These are phyloP conservation scores for Blastomyces percursus DNA, from an alignment of 2,329 filamentous ascomycete species.

Conservation along the genomic window DNA sequence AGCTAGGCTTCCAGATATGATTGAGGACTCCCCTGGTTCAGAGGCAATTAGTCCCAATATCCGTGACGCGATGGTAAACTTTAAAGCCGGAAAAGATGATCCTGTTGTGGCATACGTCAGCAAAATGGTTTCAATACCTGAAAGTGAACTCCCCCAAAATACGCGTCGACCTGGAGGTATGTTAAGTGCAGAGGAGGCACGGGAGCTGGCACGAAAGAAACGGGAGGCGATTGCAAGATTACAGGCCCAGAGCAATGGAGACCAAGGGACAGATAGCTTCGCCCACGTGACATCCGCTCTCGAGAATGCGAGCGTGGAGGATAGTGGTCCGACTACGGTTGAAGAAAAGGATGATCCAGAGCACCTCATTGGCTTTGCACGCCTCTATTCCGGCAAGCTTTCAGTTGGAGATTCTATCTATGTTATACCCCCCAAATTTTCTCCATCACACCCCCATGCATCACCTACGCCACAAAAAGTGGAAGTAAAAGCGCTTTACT, in stretches of 20 bases:
- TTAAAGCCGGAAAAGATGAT: slow-evolving; percentile 57
- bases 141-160: slow-evolving; percentile 83
- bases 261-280: slow-evolving; percentile 37
- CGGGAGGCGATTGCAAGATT: slow-evolving; percentile 75
- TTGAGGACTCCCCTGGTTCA: slow-evolving; percentile 68
- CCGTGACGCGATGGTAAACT: slow-evolving; percentile 70
- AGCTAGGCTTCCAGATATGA: slow-evolving; percentile 63
- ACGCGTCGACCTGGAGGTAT: slow-evolving; percentile 56
- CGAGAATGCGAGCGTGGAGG: slow-evolving; percentile 49
- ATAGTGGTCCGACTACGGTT: slow-evolving; percentile 34
- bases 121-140: slow-evolving; percentile 93
- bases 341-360: slow-evolving; percentile 62
- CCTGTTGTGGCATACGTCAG: slow-evolving; percentile 91
- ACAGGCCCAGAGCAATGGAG: slow-evolving; percentile 47
- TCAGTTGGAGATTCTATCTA: slow-evolving; percentile 85
- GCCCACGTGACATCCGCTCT: slow-evolving; percentile 52
- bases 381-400: slow-evolving; percentile 83
- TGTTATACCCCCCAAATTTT: slow-evolving; percentile 86
- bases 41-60: slow-evolving; percentile 57
- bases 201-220: slow-evolving; percentile 78
- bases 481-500: slow-evolving; percentile 76
- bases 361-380: slow-evolving; percentile 85
- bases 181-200: slow-evolving; percentile 78
- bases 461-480: slow-evolving; percentile 68
- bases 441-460: slow-evolving; percentile 62